These are phyloP conservation scores for Microbotryum saponariae DNA, from an alignment of 1,284 basidiomycete genomes.

Conservation along the genomic window DNA sequence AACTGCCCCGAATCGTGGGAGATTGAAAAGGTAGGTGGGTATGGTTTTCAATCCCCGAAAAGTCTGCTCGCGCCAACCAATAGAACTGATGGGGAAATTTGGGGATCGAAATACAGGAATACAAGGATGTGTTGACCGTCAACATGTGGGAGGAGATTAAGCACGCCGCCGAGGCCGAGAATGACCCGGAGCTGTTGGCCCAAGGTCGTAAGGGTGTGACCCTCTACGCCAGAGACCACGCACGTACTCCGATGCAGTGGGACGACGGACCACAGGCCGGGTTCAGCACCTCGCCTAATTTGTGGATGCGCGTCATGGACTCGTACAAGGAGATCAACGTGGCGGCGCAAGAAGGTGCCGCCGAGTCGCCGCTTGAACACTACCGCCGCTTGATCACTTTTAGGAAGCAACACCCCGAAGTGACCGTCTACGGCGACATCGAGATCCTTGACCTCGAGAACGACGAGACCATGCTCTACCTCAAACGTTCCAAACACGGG, in stretches of 20 bases:
- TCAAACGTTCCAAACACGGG: constrained; percentile 42
- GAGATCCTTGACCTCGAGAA: constrained; percentile 46
- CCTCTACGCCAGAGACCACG: constrained; percentile 61
- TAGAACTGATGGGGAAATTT: too few relatives aligned
- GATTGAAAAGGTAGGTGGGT: constrained; percentile 45
- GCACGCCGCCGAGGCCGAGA: constrained; percentile 43
- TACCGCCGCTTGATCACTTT: constrained; percentile 52
- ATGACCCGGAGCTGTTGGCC: constrained; percentile 54
- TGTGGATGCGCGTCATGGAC: constrained; percentile 71
- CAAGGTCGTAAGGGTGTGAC: constrained; percentile 51
- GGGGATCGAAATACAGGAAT: too few relatives aligned
- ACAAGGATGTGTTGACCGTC: constrained; percentile 35
- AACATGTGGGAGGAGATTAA: constrained; percentile 16
- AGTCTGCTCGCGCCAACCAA: too few relatives aligned
- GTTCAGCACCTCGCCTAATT: constrained; percentile 53
- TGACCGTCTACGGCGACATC: constrained; percentile 51
- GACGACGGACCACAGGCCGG: constrained; percentile 52
- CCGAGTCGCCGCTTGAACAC: constrained; percentile 49
- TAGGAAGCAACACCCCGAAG: constrained; percentile 49
- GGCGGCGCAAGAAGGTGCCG: constrained; percentile 47
- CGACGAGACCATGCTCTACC: constrained; percentile 52
- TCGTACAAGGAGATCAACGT: constrained; percentile 62
- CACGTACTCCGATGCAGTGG: constrained; percentile 65
- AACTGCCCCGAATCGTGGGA: constrained; percentile 61
- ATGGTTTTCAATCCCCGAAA: too few relatives aligned